These are phyloP conservation scores for Phytopythium kandeliae DNA, from an alignment of 352 stramenopile species.

Conservation along the genomic window DNA sequence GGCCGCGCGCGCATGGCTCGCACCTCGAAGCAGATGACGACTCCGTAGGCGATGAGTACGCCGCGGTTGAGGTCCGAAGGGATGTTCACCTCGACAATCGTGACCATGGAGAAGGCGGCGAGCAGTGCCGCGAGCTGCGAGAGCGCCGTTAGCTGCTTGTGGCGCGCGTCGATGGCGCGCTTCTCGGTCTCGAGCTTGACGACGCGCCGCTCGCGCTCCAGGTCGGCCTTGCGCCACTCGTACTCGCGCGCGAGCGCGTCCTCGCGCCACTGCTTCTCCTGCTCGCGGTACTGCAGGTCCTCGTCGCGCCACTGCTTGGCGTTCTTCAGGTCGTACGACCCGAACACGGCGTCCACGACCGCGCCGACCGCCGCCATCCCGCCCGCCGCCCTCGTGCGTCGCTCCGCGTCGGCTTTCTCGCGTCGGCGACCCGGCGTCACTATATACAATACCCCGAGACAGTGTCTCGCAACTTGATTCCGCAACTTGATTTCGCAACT, in stretches of 20 bases:
- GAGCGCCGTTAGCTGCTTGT: slow-evolving; percentile 56
- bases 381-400: no score
- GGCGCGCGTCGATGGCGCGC: slow-evolving; percentile 62
- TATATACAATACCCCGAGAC: no score
- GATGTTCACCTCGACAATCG: slow-evolving; percentile 66
- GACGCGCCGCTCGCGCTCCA: slow-evolving; percentile 63
- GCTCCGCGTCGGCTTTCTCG: no score
- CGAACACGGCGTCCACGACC: slow-evolving; percentile 73
- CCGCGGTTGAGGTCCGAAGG: slow-evolving; percentile 29
- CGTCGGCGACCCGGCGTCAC: no score
- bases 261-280: slow-evolving; percentile 80
- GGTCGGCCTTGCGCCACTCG: slow-evolving; percentile 63
- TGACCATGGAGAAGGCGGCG: slow-evolving; percentile 66
- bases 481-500: no score
- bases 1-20: slow-evolving; percentile 1
- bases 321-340: slow-evolving; percentile 83
- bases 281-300: slow-evolving; percentile 61
- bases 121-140: slow-evolving; percentile 64
- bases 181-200: slow-evolving; percentile 79
- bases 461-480: no score
- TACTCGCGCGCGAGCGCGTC: slow-evolving; percentile 59
- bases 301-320: slow-evolving; percentile 82
- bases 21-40: slow-evolving; percentile 45
- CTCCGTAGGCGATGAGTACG: slow-evolving; percentile 60
- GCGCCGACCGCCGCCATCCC: slow-evolving; percentile 46